Conservation (phyloP, 306 rosid species). For the Inga leiocalycina region DNA sequence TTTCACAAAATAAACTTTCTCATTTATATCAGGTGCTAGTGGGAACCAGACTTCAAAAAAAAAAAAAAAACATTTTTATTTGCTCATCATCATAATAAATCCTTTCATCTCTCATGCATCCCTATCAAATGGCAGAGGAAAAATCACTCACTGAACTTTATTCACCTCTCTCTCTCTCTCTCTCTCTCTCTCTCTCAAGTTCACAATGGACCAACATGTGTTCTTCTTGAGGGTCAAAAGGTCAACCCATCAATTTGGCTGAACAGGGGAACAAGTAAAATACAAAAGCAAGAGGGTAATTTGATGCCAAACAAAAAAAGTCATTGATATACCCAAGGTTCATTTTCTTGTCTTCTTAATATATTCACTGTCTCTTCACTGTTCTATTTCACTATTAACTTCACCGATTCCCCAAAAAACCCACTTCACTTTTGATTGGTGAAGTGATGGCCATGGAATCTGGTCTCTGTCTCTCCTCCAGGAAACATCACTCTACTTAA, state of each 20-base stretch:
- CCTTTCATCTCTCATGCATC: neutral
- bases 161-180: neutral
- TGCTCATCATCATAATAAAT: neutral
- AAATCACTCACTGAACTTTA: neutral
- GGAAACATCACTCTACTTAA: conserved; percentile 55
- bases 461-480: conserved; percentile 50
- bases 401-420: conserved; percentile 58
- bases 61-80: neutral
- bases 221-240: neutral
- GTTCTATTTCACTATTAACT: conserved; percentile 31
- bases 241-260: neutral
- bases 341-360: conserved; percentile 31
- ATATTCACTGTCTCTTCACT: conserved; percentile 25
- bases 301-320: neutral
- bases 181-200: neutral
- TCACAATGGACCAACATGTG: neutral
- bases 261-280: neutral
- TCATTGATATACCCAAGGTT: conserved; percentile 1
- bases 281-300: neutral
- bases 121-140: neutral
- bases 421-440: conserved; percentile 48
- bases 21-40: neutral
- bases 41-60: neutral
- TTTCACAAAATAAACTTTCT: neutral
- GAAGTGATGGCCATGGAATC: conserved; percentile 49